Evolutionary conservation across 2,329 filamentous ascomycete genomes (phyloP).

Genomic region (Apiospora saccharicola): DNA sequence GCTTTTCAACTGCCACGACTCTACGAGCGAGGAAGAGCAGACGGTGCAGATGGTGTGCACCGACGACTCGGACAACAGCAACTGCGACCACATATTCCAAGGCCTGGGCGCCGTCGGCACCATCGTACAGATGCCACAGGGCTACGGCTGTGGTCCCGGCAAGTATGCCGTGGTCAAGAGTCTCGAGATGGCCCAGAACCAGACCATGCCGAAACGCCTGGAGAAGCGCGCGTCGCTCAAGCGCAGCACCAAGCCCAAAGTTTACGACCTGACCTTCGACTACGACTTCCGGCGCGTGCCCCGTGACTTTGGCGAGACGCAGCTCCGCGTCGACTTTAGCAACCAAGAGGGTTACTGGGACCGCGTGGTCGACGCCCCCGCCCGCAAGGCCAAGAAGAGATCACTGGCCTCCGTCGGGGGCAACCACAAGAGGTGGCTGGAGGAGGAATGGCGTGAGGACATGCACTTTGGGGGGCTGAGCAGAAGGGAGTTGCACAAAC

Average conservation of each 20-base stretch:
- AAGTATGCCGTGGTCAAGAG: slow-evolving; percentile 48
- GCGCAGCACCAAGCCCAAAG: slow-evolving; percentile 25
- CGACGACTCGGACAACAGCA: slow-evolving; percentile 42
- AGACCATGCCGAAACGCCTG: too few relatives aligned
- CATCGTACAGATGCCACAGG: slow-evolving; percentile 49
- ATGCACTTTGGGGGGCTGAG: too few relatives aligned
- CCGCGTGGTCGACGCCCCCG: slow-evolving; percentile 38
- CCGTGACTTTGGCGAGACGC: slow-evolving; percentile 40
- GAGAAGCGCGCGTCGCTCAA: too few relatives aligned
- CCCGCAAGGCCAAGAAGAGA: slow-evolving; percentile 31
- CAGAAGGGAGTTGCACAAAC: too few relatives aligned
- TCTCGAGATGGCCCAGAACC: too few relatives aligned
- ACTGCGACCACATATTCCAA: slow-evolving; percentile 47
- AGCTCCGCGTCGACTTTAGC: slow-evolving; percentile 50
- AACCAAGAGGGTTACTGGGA: slow-evolving; percentile 49
- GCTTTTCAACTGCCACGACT: slow-evolving; percentile 46
- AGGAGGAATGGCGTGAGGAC: too few relatives aligned
- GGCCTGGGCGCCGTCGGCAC: slow-evolving; percentile 47
- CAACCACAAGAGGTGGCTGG: too few relatives aligned
- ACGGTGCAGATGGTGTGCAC: slow-evolving; percentile 49
- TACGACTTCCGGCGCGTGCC: slow-evolving; percentile 47
- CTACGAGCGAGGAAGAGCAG: slow-evolving; percentile 38
- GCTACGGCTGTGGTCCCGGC: slow-evolving; percentile 45
- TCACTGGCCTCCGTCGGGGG: too few relatives aligned
- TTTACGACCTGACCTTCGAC: slow-evolving; percentile 50